Evolutionary conservation across 2,329 filamentous ascomycete genomes (phyloP).

Genomic region (Neospermospora avenae): DNA sequence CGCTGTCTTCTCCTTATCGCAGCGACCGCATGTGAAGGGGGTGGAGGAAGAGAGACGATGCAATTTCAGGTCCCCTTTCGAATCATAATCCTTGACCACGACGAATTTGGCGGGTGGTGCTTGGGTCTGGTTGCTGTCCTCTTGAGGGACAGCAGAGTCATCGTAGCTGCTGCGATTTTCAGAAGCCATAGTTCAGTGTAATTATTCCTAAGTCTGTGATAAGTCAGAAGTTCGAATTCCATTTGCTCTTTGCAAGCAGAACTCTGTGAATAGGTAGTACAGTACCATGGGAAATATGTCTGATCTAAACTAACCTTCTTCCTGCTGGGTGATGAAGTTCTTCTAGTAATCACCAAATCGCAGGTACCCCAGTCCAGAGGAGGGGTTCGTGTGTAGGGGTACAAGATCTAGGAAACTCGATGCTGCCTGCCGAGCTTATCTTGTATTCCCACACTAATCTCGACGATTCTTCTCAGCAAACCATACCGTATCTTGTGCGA

Average conservation of each 20-base stretch:
- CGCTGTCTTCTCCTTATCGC: conserved; percentile 19
- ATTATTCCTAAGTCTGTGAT: too few species aligned
- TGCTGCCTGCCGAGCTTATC: not conserved
- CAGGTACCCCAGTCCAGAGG: conserved; percentile 32
- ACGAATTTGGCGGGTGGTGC: conserved; percentile 19
- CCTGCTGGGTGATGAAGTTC: conserved; percentile 3
- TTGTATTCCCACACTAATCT: not conserved
- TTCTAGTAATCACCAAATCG: conserved; percentile 6
- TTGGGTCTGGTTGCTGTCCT: conserved; percentile 18
- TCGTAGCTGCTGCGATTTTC: conserved; percentile 14
- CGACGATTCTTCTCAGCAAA: not conserved
- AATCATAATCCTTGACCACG: conserved; percentile 16
- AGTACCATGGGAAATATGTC: too few species aligned
- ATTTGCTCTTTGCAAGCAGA: too few species aligned
- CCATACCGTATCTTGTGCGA: not conserved
- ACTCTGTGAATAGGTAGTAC: too few species aligned
- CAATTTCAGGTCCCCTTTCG: conserved; percentile 19
- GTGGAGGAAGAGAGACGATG: conserved; percentile 20
- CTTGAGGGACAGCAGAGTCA: conserved; percentile 17
- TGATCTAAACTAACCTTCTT: too few species aligned
- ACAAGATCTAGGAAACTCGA: not conserved
- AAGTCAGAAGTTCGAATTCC: too few species aligned
- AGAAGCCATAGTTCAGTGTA: conserved; percentile 13
- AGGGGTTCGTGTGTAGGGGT: not conserved
- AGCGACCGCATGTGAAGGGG: conserved; percentile 19